Conservation (phyloP, 164 flowering plant species). For the Euptelea pleiosperma region DNA sequence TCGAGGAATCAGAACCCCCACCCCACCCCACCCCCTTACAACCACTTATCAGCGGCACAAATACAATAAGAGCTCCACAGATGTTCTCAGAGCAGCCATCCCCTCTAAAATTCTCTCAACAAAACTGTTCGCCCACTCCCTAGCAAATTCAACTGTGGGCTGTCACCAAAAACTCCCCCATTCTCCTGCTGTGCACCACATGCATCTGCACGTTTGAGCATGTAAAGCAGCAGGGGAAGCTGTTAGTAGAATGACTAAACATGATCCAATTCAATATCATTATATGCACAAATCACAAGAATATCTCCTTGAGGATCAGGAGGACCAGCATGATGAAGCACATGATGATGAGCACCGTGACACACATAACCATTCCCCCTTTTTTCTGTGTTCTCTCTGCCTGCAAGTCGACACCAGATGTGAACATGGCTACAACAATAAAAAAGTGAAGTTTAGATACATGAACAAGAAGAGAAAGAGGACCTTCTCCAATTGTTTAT, state of each 20-base stretch:
- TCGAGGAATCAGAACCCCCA: conserved; percentile 3
- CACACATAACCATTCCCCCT: conserved; percentile 96
- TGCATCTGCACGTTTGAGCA: not conserved
- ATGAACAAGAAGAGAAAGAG: conserved; percentile 10
- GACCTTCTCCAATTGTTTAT: conserved; percentile 87
- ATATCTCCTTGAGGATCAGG: conserved; percentile 65
- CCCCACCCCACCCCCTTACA: not conserved
- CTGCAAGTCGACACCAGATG: conserved; percentile 36
- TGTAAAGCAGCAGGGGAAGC: not conserved
- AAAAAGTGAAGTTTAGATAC: not conserved
- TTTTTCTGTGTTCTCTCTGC: conserved; percentile 84
- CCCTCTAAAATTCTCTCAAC: not conserved
- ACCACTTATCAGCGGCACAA: too few relatives aligned
- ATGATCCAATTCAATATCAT: not conserved
- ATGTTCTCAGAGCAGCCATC: conserved; percentile 6
- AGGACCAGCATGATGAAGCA: conserved; percentile 87
- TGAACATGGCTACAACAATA: not conserved
- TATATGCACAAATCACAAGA: conserved; percentile 39
- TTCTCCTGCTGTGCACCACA: not conserved
- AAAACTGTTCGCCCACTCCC: not conserved
- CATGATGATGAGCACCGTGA: conserved; percentile 75
- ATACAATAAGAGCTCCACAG: conserved; percentile 2
- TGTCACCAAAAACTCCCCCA: not conserved
- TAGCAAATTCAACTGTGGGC: not conserved
- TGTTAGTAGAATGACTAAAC: not conserved